Percentiles rank a stretch among this genome's conserved stretches.
These are phyloP conservation scores for Malus sieversii DNA, from an alignment of 306 rosid species.

Conservation along the genomic window DNA sequence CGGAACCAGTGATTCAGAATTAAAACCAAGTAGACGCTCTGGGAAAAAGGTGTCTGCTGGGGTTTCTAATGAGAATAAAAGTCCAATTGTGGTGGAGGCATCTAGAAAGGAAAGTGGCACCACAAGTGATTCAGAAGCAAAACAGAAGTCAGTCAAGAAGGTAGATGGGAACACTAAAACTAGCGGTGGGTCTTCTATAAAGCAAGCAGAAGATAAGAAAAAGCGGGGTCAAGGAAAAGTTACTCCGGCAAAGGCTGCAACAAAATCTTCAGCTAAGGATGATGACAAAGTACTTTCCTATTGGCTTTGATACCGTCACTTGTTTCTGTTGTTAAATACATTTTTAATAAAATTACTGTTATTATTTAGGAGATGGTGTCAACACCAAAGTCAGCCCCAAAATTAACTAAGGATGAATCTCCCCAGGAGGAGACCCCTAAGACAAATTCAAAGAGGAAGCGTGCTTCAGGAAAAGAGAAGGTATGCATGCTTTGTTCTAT, in stretches of 20 bases:
- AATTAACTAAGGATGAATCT: conserved; percentile 40
- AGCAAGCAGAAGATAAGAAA: conserved; percentile 45
- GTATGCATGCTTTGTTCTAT: conserved; percentile 15
- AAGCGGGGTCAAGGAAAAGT: conserved; percentile 37
- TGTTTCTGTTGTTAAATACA: background rate
- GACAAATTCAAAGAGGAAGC: conserved; percentile 66
- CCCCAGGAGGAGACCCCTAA: conserved; percentile 43
- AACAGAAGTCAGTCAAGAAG: conserved; percentile 50
- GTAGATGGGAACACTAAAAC: conserved; percentile 36
- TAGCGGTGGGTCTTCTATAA: conserved; percentile 40
- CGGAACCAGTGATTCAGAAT: conserved; percentile 54
- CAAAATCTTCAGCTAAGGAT: conserved; percentile 40
- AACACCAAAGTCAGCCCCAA: conserved; percentile 36
- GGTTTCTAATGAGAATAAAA: conserved; percentile 38
- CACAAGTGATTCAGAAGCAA: conserved; percentile 43
- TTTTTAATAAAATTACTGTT: background rate
- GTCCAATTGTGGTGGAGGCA: conserved; percentile 29
- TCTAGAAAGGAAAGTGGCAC: conserved; percentile 39
- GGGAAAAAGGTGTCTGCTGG: conserved; percentile 38
- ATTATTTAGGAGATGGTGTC: conserved; percentile 37
- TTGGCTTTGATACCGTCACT: background rate
- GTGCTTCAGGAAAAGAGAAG: conserved; percentile 50
- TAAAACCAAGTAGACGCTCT: conserved; percentile 30
- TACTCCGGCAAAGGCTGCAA: conserved; percentile 24
- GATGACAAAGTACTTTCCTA: conserved; percentile 42